Conservation (phyloP, 2,329 filamentous ascomycete genomes). For the Sclerotinia glacialis region DNA sequence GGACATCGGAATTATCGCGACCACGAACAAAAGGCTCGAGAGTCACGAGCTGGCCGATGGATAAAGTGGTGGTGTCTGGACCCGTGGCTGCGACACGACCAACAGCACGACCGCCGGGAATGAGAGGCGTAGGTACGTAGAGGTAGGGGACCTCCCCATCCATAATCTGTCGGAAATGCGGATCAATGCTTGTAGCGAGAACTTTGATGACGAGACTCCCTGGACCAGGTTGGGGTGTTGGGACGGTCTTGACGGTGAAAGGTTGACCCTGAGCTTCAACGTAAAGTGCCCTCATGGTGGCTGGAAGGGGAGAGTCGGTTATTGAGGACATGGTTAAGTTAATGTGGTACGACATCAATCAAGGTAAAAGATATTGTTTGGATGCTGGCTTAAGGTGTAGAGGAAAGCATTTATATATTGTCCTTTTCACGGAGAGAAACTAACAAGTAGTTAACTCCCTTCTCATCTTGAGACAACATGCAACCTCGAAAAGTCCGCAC, state of each 20-base stretch:
- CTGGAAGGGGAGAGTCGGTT: not conserved
- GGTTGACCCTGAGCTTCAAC: conserved; percentile 22
- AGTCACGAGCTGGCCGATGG: conserved; percentile 40
- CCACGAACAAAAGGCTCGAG: conserved; percentile 40
- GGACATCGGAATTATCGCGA: conserved; percentile 39
- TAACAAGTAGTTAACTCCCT: not conserved
- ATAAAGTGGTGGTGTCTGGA: conserved; percentile 39
- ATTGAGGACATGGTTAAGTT: not conserved
- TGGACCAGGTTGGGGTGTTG: conserved; percentile 38
- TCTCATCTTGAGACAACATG: not conserved
- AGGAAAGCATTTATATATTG: not conserved
- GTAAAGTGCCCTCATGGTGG: conserved; percentile 1
- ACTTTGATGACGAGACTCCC: conserved; percentile 45
- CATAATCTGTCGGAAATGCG: conserved; percentile 42
- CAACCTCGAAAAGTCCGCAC: not conserved
- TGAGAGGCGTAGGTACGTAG: conserved; percentile 35
- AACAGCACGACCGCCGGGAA: conserved; percentile 38
- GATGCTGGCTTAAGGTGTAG: not conserved
- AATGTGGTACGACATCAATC: not conserved
- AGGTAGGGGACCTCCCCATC: conserved; percentile 39
- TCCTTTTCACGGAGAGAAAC: no score
- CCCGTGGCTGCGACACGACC: conserved; percentile 40
- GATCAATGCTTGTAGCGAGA: conserved; percentile 39
- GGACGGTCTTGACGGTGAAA: conserved; percentile 35
- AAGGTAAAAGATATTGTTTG: not conserved